phyloP scores from a whole-genome alignment of 2,329 filamentous ascomycete genomes.

The Aspergillus fumigatus region DNA sequence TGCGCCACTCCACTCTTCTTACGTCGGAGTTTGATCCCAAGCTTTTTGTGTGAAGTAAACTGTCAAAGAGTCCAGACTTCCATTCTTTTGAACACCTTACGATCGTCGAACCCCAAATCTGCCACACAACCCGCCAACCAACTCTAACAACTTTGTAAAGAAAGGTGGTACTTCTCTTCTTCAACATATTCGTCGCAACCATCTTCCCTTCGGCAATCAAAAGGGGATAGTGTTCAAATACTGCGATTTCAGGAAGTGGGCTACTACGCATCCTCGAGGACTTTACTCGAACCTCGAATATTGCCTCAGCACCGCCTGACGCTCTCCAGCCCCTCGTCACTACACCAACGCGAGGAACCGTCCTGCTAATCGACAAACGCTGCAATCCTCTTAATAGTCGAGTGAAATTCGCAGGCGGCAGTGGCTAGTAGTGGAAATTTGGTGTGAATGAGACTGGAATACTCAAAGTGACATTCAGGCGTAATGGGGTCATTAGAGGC shows the following conservation, averaged over 20 bases:
- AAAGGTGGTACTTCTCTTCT: constrained; percentile 11
- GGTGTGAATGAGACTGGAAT: neutral
- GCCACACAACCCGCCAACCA: constrained; percentile 17
- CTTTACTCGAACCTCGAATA: neutral
- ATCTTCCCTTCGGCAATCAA: neutral
- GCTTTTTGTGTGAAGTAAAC: neutral
- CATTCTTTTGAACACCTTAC: constrained; percentile 11
- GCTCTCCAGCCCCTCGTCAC: neutral
- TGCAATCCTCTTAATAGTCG: neutral
- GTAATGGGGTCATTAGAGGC: constrained; percentile 39
- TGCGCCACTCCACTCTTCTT: constrained; percentile 12
- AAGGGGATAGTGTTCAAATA: neutral
- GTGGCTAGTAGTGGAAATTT: neutral
- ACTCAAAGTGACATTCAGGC: constrained; percentile 12
- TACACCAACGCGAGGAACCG: neutral
- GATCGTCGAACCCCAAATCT: constrained; percentile 15
- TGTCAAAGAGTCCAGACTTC: constrained; percentile 2
- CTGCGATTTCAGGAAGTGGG: neutral
- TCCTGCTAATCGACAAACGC: neutral
- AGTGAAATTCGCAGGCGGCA: neutral
- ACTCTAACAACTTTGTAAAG: constrained; percentile 14
- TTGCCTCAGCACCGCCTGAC: neutral
- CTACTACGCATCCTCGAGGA: neutral
- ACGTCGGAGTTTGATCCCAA: constrained; percentile 4
- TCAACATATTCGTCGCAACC: neutral